A percentile compares a stretch with the other conserved stretches of the same genome.
Conservation (phyloP, 495 filamentous ascomycete species). For the Alectoria sarmentosa region DNA sequence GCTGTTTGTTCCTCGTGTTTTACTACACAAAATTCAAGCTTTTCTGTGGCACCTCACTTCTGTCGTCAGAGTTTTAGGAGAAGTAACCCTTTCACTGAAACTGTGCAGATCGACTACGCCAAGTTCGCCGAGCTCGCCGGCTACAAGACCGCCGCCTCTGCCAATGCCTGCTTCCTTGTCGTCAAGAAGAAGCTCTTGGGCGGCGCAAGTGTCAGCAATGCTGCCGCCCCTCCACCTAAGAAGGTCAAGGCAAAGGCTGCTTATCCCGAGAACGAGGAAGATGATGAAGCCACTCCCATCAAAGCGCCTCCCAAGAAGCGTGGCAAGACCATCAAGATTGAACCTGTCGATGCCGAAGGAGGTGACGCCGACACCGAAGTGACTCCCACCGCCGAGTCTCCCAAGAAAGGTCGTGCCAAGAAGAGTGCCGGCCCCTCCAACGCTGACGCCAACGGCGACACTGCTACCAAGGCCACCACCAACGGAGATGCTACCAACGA, state of each 20-base stretch:
- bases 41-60: not conserved
- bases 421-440: not conserved
- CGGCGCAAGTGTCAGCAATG: not conserved
- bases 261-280: conserved; percentile 1
- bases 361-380: conserved; percentile 8
- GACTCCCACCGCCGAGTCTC: not conserved
- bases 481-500: not conserved
- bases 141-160: conserved; percentile 34
- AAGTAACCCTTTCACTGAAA: not conserved
- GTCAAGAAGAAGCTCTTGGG: conserved; percentile 29
- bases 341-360: conserved; percentile 1
- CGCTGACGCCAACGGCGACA: not conserved
- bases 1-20: not conserved
- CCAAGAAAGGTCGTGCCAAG: conserved; percentile 11
- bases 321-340: not conserved
- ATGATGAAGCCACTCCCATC: not conserved
- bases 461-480: not conserved
- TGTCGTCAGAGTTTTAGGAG: not conserved
- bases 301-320: conserved; percentile 17
- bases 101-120: conserved; percentile 34
- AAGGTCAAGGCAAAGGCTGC: conserved; percentile 2
- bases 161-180: conserved; percentile 27
- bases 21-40: not conserved
- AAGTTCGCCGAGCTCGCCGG: conserved; percentile 32
- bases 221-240: not conserved